These are phyloP conservation scores for Musa balbisiana DNA, from an alignment of 202 grass and related monocot species.

Conservation along the genomic window DNA sequence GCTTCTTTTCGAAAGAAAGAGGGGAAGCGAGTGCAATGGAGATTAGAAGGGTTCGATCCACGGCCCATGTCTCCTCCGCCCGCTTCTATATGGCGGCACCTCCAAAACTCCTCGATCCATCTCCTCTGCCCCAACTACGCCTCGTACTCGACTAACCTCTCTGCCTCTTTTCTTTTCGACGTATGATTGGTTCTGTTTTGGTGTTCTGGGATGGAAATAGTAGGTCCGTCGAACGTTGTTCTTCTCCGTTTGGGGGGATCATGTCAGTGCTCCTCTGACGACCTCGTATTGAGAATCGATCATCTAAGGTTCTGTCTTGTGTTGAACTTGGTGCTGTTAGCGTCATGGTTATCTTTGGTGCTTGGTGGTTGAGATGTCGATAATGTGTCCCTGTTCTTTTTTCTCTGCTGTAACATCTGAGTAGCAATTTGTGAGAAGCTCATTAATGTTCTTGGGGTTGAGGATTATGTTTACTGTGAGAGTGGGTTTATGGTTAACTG, in stretches of 20 bases:
- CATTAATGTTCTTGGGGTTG: too few species aligned
- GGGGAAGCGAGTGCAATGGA: not conserved
- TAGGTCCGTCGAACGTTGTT: not conserved
- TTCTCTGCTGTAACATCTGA: too few species aligned
- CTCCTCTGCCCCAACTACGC: not conserved
- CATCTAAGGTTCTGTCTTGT: slow-evolving; percentile 37
- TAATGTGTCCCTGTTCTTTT: not conserved
- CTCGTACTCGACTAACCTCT: not conserved
- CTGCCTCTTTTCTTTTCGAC: not conserved
- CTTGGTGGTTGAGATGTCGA: not conserved
- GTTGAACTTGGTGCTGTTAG: too few species aligned
- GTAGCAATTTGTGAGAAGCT: too few species aligned
- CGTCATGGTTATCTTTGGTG: not conserved
- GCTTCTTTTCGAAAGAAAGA: too few species aligned
- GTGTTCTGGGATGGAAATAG: not conserved
- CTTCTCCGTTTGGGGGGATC: not conserved
- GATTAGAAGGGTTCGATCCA: slow-evolving; percentile 35
- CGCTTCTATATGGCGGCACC: slow-evolving; percentile 22
- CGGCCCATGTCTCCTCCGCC: slow-evolving; percentile 15
- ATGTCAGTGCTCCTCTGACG: slow-evolving; percentile 26
- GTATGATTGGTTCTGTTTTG: not conserved
- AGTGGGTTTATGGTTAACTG: too few species aligned
- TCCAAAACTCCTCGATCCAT: slow-evolving; percentile 1
- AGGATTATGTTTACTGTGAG: too few species aligned
- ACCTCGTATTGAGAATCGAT: slow-evolving; percentile 53